Evolutionary conservation across 257 asterid species (phyloP).

Genomic region (Capsicum chinense): DNA sequence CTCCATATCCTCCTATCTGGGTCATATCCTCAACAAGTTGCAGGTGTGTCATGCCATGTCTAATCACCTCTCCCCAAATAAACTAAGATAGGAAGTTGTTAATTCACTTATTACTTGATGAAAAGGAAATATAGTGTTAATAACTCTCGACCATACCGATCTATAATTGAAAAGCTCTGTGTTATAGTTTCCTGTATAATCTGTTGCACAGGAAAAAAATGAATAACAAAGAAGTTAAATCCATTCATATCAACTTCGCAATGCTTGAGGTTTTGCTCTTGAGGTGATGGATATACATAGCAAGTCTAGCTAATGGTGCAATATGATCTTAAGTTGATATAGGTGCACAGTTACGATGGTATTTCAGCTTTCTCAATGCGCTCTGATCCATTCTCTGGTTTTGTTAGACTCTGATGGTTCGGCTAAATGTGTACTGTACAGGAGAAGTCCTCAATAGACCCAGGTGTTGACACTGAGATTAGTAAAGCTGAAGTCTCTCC

Average conservation of each 20-base stretch:
- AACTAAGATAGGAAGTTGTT: background rate
- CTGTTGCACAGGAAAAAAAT: background rate
- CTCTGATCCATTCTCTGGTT: background rate
- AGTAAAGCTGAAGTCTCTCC: slow-evolving; percentile 34
- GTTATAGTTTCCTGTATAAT: background rate
- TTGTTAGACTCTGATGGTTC: slow-evolving; percentile 18
- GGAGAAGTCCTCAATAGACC: slow-evolving; percentile 52
- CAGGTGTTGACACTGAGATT: slow-evolving; percentile 45
- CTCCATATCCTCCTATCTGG: background rate
- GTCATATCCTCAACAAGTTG: background rate
- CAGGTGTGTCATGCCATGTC: too few relatives aligned
- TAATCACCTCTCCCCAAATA: background rate
- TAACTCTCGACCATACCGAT: background rate
- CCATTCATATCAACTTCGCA: background rate
- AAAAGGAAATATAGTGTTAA: background rate
- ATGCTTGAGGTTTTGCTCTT: background rate
- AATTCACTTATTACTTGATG: background rate
- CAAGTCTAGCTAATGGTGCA: background rate
- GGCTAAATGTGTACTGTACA: slow-evolving; percentile 33
- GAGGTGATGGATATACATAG: background rate
- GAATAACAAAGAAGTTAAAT: background rate
- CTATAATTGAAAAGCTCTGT: background rate
- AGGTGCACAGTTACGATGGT: background rate
- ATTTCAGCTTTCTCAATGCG: slow-evolving; percentile 10
- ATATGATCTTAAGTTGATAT: background rate